phyloP scores from a whole-genome alignment of 495 filamentous ascomycete genomes.

The Xylaria flabelliformis region DNA sequence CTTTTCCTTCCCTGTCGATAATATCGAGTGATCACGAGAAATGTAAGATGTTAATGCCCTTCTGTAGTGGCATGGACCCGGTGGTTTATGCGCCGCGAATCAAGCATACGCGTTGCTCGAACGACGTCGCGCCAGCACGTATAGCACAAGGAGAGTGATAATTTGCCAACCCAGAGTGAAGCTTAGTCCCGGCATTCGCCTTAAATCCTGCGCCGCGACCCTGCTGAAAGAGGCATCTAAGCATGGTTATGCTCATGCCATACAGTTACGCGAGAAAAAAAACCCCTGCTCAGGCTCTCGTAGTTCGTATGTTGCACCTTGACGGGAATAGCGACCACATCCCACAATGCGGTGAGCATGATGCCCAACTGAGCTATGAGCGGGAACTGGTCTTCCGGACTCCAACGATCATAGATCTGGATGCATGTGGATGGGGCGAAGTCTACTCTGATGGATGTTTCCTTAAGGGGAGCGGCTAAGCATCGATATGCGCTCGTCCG shows the following conservation, averaged over 20 bases:
- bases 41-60: background rate
- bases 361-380: constrained; percentile 70
- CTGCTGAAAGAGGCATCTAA: constrained; percentile 67
- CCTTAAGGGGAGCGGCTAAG: constrained; percentile 39
- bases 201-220: constrained; percentile 62
- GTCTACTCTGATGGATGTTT: constrained; percentile 7
- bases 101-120: constrained; percentile 63
- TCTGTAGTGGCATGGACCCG: constrained; percentile 56
- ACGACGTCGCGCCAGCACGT: background rate
- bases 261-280: constrained; percentile 77
- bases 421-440: constrained; percentile 74
- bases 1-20: background rate
- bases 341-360: constrained; percentile 57
- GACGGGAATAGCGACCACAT: constrained; percentile 66
- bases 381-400: constrained; percentile 68
- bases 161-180: constrained; percentile 65
- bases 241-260: constrained; percentile 64
- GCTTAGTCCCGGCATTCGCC: constrained; percentile 64
- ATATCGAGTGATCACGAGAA: background rate
- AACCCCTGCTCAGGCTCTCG: constrained; percentile 74
- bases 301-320: constrained; percentile 63
- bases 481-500: constrained; percentile 51
- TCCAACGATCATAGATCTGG: constrained; percentile 60
- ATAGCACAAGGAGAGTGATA: constrained; percentile 67
- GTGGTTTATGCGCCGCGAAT: constrained; percentile 72